Percentiles rank a stretch among this genome's conserved stretches.
These are phyloP conservation scores for Cochlearia excelsa DNA, from an alignment of 345 rosid genomes.

Conservation along the genomic window DNA sequence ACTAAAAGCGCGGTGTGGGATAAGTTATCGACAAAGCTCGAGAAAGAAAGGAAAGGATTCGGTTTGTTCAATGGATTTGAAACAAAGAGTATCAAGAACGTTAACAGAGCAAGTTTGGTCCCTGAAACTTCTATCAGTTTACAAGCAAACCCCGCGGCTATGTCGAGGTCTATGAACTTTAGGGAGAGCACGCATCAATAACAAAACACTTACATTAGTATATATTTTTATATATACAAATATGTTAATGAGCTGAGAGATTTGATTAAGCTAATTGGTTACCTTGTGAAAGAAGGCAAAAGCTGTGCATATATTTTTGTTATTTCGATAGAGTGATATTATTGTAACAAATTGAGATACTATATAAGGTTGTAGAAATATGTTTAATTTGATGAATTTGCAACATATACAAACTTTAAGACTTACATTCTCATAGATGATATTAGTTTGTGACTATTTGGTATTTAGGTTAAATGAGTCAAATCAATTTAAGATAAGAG, in stretches of 20 bases:
- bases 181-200: constrained; percentile 50
- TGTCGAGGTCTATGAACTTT: constrained; percentile 64
- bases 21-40: constrained; percentile 41
- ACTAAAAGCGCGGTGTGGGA: constrained; percentile 25
- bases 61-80: constrained; percentile 50
- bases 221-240: background rate
- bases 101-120: constrained; percentile 30
- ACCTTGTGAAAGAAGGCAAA: constrained; percentile 29
- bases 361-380: constrained; percentile 25
- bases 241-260: constrained; percentile 15
- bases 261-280: constrained; percentile 26
- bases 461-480: constrained; percentile 4
- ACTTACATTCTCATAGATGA: constrained; percentile 15
- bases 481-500: constrained; percentile 15
- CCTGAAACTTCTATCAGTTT: constrained; percentile 38
- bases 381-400: constrained; percentile 32
- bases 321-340: constrained; percentile 10
- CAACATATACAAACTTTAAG: constrained; percentile 30
- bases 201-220: constrained; percentile 10
- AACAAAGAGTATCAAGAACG: constrained; percentile 36
- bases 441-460: constrained; percentile 1
- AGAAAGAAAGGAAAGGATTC: constrained; percentile 39
- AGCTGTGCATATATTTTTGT: constrained; percentile 23
- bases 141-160: constrained; percentile 78
- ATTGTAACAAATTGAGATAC: constrained; percentile 16